A percentile compares a stretch with the other conserved stretches of the same genome.
Conservation (phyloP, 2,329 filamentous ascomycete species). For the Aspergillus pseudonomiae region DNA sequence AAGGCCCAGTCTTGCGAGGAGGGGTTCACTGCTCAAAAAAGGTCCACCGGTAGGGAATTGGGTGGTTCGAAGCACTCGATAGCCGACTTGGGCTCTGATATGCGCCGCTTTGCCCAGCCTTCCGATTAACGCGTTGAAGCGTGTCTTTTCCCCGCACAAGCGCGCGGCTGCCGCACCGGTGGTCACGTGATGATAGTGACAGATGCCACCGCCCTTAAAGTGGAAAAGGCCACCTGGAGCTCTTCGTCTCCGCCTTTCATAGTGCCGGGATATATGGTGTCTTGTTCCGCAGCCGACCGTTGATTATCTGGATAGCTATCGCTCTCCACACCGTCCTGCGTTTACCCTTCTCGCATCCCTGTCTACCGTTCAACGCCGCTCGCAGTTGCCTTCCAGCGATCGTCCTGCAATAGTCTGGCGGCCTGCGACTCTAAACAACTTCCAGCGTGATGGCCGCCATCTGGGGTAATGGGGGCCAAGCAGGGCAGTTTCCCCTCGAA, state of each 20-base stretch:
- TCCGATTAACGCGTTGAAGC: slow-evolving; percentile 29
- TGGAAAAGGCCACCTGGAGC: slow-evolving; percentile 30
- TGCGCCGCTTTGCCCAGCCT: slow-evolving; percentile 18
- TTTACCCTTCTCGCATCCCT: neutral
- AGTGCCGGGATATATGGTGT: neutral
- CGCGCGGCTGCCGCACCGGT: slow-evolving; percentile 13
- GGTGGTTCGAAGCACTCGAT: slow-evolving; percentile 7
- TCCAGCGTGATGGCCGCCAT: slow-evolving; percentile 44
- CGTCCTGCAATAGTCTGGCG: neutral
- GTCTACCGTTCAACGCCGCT: neutral
- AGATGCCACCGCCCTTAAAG: slow-evolving; percentile 12
- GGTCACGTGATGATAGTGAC: slow-evolving; percentile 11
- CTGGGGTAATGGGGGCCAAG: slow-evolving; percentile 49
- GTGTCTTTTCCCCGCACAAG: slow-evolving; percentile 13
- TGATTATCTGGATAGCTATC: neutral
- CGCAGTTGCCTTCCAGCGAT: neutral
- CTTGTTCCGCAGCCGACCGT: neutral
- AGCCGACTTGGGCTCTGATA: neutral
- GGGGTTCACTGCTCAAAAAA: neutral
- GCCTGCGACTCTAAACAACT: neutral
- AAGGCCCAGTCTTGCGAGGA: neutral
- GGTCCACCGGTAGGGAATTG: slow-evolving; percentile 6
- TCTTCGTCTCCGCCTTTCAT: slow-evolving; percentile 4
- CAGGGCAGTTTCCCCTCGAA: slow-evolving; percentile 76
- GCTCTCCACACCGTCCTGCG: neutral